These are phyloP conservation scores for Blastobotrys parvus DNA, from an alignment of 805 yeast genomes.

Conservation along the genomic window DNA sequence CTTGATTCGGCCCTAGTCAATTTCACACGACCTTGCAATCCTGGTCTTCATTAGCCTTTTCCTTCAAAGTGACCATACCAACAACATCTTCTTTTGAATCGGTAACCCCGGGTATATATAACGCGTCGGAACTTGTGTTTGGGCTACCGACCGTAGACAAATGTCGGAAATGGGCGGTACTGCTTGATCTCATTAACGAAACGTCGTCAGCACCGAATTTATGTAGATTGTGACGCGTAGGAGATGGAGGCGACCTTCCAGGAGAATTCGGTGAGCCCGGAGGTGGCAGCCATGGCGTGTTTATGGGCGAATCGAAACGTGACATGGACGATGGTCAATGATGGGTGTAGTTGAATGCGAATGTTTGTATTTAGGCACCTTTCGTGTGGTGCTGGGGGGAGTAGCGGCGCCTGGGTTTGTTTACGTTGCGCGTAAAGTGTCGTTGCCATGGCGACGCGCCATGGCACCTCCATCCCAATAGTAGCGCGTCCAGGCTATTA, in stretches of 20 bases:
- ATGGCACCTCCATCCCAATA: no score
- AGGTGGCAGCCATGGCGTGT: neutral
- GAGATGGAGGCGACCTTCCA: neutral
- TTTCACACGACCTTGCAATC: slow-evolving; percentile 27
- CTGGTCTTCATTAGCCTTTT: no score
- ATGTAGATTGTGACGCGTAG: neutral
- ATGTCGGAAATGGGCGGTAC: slow-evolving; percentile 19
- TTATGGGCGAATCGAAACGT: neutral
- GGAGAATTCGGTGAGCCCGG: neutral
- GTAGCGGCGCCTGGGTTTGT: no score
- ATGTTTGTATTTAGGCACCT: no score
- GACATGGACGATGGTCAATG: no score
- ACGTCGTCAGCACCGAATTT: slow-evolving; percentile 11
- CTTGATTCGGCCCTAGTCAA: slow-evolving; percentile 25
- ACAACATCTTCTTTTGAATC: slow-evolving; percentile 25
- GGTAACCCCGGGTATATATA: slow-evolving; percentile 24
- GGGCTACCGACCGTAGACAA: slow-evolving; percentile 12
- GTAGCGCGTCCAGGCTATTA: no score
- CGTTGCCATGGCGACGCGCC: no score
- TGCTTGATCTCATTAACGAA: slow-evolving; percentile 16
- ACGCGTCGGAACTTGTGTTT: neutral
- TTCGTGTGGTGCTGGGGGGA: no score
- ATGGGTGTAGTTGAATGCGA: no score
- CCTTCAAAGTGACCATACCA: slow-evolving; percentile 6
- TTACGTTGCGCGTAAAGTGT: no score